A percentile compares a stretch with the other conserved stretches of the same genome.
These are phyloP conservation scores for Eragrostis nindensis DNA, from an alignment of 176 grass and related monocot genomes.

Conservation along the genomic window DNA sequence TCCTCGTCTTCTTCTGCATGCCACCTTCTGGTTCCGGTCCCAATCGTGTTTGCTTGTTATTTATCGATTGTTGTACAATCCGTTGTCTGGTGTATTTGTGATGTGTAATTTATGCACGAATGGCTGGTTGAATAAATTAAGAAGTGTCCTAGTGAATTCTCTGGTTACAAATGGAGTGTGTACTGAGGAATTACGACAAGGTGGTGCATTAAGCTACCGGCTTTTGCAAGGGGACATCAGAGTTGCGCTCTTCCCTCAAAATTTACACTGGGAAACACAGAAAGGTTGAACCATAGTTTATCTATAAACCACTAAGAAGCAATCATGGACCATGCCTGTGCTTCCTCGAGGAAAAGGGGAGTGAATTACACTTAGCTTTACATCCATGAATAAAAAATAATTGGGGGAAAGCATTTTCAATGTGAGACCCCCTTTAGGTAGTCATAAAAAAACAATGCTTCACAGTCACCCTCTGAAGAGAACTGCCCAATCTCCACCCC, in stretches of 20 bases:
- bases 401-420: background rate
- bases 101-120: slow-evolving; percentile 17
- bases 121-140: slow-evolving; percentile 26
- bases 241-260: background rate
- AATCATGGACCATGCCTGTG: background rate
- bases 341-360: background rate
- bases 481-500: background rate
- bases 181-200: background rate
- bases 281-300: background rate
- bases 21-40: slow-evolving; percentile 21
- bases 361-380: background rate
- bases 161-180: slow-evolving; percentile 1
- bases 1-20: slow-evolving; percentile 37
- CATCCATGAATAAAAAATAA: background rate
- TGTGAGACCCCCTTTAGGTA: background rate
- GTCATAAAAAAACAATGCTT: slow-evolving; percentile 10
- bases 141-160: background rate
- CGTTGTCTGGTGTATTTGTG: background rate
- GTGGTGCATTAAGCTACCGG: background rate
- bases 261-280: background rate
- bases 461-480: background rate
- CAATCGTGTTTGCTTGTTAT: background rate
- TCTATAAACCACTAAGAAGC: background rate
- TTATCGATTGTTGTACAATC: background rate
- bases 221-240: background rate